Conservation (phyloP, 108 stramenopile genomes). For the Poteriospumella lacustris region DNA sequence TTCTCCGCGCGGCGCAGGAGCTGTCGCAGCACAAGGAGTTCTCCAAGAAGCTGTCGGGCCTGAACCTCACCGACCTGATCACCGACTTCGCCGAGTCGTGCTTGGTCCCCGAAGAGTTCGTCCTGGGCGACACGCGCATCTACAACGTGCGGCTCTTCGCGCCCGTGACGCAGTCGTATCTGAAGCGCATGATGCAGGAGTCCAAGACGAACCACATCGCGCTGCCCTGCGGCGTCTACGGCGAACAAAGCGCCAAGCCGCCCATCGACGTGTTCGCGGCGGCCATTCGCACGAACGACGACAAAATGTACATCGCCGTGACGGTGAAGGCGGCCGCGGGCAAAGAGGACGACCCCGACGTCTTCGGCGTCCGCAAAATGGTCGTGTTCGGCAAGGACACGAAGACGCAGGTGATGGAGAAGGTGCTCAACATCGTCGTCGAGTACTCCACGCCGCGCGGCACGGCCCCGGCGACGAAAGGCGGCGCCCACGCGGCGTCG, state of each 20-base stretch:
- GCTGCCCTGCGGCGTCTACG: background rate
- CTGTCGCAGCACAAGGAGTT: background rate
- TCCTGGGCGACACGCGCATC: background rate
- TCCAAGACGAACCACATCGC: background rate
- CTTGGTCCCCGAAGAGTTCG: background rate
- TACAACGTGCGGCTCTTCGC: background rate
- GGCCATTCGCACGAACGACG: background rate
- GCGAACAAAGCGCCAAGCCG: background rate
- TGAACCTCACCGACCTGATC: too few relatives aligned
- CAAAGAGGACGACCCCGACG: background rate
- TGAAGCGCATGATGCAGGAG: background rate
- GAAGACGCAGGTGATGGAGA: background rate
- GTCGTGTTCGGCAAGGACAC: background rate
- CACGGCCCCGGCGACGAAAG: too few relatives aligned
- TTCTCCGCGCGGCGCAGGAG: background rate
- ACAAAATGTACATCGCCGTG: background rate
- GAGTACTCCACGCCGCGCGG: too few relatives aligned
- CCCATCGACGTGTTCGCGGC: slow-evolving; percentile 13
- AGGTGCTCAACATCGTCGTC: background rate
- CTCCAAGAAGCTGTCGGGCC: too few relatives aligned
- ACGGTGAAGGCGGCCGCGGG: slow-evolving; percentile 1
- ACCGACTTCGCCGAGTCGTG: background rate
- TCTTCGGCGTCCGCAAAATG: background rate
- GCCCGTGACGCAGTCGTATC: background rate
- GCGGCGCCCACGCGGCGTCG: too few relatives aligned